phyloP scores from a whole-genome alignment of 768 basidiomycete genomes.

The Russula vinacea region DNA sequence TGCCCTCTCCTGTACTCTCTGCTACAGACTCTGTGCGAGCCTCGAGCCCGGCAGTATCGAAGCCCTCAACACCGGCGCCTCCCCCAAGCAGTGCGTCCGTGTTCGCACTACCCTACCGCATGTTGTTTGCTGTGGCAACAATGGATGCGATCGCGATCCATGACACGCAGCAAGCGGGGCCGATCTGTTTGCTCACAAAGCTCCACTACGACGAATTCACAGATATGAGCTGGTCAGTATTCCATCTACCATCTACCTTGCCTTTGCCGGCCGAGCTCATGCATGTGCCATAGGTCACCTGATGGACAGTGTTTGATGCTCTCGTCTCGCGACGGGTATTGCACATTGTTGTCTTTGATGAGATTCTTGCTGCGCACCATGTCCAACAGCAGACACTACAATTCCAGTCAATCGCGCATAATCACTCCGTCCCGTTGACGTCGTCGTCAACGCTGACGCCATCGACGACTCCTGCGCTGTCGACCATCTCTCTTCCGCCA shows the following conservation, averaged over 20 bases:
- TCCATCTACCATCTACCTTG: not conserved
- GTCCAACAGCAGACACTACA: constrained; percentile 91
- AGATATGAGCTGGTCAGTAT: constrained; percentile 86
- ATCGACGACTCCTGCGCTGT: constrained; percentile 39
- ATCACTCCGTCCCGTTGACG: constrained; percentile 67
- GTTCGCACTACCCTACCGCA: constrained; percentile 88
- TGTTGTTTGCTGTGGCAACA: constrained; percentile 93
- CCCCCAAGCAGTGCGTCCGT: constrained; percentile 53
- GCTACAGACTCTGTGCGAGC: constrained; percentile 44
- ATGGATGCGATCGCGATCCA: constrained; percentile 95
- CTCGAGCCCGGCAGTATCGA: constrained; percentile 27
- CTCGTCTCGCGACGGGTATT: constrained; percentile 94
- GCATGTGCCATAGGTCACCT: constrained; percentile 65
- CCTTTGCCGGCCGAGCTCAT: not conserved
- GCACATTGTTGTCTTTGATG: constrained; percentile 92
- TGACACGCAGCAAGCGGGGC: constrained; percentile 93
- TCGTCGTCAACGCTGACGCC: constrained; percentile 40
- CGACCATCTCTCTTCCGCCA: constrained; percentile 28
- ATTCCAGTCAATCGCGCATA: constrained; percentile 85
- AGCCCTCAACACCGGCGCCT: constrained; percentile 56
- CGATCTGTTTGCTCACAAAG: constrained; percentile 87
- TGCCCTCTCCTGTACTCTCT: constrained; percentile 54
- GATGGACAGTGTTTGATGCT: constrained; percentile 92
- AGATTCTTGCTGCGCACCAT: constrained; percentile 82
- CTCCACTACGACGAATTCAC: constrained; percentile 98